Evolutionary conservation across 805 yeast species (phyloP).

Genomic region (Candida morakotiae): DNA sequence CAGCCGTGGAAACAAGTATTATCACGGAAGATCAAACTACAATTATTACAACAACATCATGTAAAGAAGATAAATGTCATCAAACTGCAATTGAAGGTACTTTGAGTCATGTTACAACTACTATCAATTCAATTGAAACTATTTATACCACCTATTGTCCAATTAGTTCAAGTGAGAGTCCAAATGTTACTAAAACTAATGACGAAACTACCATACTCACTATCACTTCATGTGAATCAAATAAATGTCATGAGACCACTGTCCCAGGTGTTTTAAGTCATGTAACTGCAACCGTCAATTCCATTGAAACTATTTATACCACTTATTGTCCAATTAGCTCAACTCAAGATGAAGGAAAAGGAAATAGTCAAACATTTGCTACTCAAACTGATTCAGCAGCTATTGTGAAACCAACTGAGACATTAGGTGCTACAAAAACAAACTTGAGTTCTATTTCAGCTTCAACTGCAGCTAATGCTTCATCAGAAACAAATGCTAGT

Average conservation of each 20-base stretch:
- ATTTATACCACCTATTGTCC: constrained; percentile 39
- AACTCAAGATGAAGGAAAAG: neutral
- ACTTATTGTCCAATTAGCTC: neutral
- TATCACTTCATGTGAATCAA: constrained; percentile 6
- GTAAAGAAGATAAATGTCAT: constrained; percentile 29
- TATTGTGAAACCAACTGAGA: neutral
- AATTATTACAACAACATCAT: constrained; percentile 31
- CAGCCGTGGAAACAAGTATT: too few relatives aligned
- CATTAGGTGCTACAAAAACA: neutral
- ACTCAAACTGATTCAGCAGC: neutral
- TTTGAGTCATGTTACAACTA: constrained; percentile 24
- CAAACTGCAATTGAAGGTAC: constrained; percentile 26
- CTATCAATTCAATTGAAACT: constrained; percentile 18
- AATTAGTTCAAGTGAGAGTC: constrained; percentile 15
- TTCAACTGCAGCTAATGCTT: too few relatives aligned
- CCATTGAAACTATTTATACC: neutral
- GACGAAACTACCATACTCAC: constrained; percentile 10
- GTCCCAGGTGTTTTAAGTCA: neutral
- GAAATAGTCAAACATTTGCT: too few relatives aligned
- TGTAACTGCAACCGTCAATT: neutral
- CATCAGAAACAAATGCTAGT: too few relatives aligned
- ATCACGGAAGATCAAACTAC: constrained; percentile 18
- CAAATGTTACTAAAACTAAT: neutral
- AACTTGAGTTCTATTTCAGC: too few relatives aligned
- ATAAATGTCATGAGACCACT: neutral